Conservation (phyloP, 495 filamentous ascomycete species). For the Penicillium subrubescens region DNA sequence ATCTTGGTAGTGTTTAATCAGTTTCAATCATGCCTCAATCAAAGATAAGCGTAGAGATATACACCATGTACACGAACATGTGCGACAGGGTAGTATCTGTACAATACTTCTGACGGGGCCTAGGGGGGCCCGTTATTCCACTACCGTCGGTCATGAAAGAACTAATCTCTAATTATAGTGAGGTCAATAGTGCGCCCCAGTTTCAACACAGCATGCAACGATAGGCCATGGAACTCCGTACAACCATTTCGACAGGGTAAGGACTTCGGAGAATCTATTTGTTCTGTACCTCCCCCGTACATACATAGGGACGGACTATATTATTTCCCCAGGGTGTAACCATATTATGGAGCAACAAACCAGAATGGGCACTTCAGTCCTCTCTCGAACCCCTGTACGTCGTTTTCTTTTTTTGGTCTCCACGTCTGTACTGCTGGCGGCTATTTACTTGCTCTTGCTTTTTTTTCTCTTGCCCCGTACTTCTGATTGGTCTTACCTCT, state of each 20-base stretch:
- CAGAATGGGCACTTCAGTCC: slow-evolving; percentile 8
- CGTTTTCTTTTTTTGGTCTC: slow-evolving; percentile 5
- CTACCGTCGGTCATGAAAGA: background rate
- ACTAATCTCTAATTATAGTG: background rate
- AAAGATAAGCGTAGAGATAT: background rate
- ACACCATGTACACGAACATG: background rate
- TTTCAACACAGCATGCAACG: background rate
- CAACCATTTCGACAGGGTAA: background rate
- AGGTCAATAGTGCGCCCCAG: slow-evolving; percentile 8
- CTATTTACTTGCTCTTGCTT: slow-evolving; percentile 2
- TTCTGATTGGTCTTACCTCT: background rate
- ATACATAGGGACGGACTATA: background rate
- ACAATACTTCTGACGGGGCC: background rate
- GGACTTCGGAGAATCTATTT: background rate
- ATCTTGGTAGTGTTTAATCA: background rate
- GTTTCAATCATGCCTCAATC: background rate
- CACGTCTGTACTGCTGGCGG: slow-evolving; percentile 4
- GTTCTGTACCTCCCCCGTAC: background rate
- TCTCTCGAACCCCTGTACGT: background rate
- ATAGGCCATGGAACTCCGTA: background rate
- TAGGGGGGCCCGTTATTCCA: background rate
- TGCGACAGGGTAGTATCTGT: background rate
- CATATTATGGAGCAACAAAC: slow-evolving; percentile 1
- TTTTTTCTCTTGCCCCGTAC: background rate
- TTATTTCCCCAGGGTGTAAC: background rate